Conservation (phyloP, 495 filamentous ascomycete genomes). For the Talaromyces adpressus region DNA sequence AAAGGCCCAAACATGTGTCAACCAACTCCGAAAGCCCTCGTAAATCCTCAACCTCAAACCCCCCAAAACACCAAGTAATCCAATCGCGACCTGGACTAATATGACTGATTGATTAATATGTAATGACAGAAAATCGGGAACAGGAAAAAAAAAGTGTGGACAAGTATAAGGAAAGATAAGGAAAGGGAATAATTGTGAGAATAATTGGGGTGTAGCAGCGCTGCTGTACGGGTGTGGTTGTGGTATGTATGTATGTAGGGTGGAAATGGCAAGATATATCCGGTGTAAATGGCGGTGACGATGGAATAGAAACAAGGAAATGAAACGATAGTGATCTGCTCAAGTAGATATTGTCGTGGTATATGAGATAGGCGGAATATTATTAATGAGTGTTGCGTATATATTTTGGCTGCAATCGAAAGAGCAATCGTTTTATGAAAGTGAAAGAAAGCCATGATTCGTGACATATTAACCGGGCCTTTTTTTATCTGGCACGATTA, state of each 20-base stretch:
- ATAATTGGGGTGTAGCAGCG: background rate
- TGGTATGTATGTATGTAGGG: background rate
- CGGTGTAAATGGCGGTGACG: background rate
- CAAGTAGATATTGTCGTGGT: background rate
- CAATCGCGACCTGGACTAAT: background rate
- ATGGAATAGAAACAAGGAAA: background rate
- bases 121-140: background rate
- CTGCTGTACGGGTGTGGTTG: background rate
- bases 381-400: background rate
- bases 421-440: background rate
- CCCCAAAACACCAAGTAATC: background rate
- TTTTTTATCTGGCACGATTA: background rate
- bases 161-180: background rate
- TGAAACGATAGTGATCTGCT: too few relatives aligned
- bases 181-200: background rate
- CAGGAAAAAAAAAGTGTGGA: background rate
- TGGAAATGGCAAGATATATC: background rate
- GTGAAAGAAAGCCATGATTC: background rate
- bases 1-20: background rate
- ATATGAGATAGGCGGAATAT: background rate
- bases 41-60: background rate
- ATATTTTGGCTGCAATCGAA: background rate
- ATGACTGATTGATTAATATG: background rate
- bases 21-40: background rate
- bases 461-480: background rate